Conservation (phyloP, 1,284 basidiomycete genomes). For the Retiboletus flavoniger region DNA sequence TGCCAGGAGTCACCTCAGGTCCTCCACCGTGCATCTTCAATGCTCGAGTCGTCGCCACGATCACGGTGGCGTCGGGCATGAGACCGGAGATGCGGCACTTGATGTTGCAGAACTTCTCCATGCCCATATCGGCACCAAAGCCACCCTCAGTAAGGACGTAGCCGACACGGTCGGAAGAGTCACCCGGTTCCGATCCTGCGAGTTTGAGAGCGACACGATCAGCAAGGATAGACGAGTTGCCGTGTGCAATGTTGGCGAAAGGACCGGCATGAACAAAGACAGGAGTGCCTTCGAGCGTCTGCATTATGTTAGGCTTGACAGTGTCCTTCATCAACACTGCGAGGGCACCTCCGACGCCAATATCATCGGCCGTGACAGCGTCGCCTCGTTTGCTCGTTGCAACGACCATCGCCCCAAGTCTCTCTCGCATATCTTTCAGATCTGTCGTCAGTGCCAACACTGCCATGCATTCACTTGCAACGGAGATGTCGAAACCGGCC, state of each 20-base stretch:
- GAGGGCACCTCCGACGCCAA: conserved; percentile 94
- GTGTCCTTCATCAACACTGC: conserved; percentile 99
- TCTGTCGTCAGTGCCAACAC: conserved; percentile 91
- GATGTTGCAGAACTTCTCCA: conserved; percentile 99
- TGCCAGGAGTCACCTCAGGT: conserved; percentile 95
- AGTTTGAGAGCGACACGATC: conserved; percentile 96
- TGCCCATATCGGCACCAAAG: conserved; percentile 98
- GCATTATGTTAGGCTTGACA: conserved; percentile 99
- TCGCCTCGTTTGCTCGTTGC: conserved; percentile 93
- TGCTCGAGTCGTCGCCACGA: conserved; percentile 96
- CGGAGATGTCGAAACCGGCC: conserved; percentile 95
- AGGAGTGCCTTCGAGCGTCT: conserved; percentile 97
- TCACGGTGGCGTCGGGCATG: conserved; percentile 89
- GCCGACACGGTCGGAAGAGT: conserved; percentile 76
- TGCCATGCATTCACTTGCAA: conserved; percentile 98
- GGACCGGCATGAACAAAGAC: conserved; percentile 99
- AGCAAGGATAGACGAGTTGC: conserved; percentile 97
- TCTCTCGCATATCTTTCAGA: conserved; percentile 88
- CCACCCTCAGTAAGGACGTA: conserved; percentile 99
- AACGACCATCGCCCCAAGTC: conserved; percentile 93
- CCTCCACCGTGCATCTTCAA: conserved; percentile 99
- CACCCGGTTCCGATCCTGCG: conserved; percentile 93
- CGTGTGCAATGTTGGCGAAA: conserved; percentile 99
- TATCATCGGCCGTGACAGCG: conserved; percentile 94
- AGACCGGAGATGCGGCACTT: conserved; percentile 95